Evolutionary conservation across 768 basidiomycete genomes (phyloP).

Genomic region (Clathrus columnatus): DNA sequence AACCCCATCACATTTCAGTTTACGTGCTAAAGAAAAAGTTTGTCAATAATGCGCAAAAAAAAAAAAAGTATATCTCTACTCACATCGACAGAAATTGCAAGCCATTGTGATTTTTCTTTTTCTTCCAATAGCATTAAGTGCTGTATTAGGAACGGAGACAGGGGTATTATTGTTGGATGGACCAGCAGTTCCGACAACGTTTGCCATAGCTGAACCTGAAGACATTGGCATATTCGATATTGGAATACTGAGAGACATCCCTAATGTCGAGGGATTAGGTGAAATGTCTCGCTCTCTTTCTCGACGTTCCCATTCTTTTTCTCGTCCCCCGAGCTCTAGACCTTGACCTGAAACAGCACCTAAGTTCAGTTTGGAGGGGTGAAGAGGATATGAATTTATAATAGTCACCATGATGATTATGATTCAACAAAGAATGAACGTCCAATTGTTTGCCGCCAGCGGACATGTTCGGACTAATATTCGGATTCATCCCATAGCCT

Average conservation of each 20-base stretch:
- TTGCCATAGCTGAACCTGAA: background rate
- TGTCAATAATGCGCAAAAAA: slow-evolving; percentile 11
- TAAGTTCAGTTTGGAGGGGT: background rate
- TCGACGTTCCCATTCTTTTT: background rate
- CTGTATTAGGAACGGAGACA: background rate
- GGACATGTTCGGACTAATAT: background rate
- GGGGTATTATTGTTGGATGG: background rate
- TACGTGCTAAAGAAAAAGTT: slow-evolving; percentile 48
- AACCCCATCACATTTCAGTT: slow-evolving; percentile 83
- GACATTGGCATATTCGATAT: background rate
- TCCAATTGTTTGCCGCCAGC: background rate
- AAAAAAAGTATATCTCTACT: slow-evolving; percentile 12
- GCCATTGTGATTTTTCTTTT: slow-evolving; percentile 83
- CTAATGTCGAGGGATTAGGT: background rate
- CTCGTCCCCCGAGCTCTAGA: no score
- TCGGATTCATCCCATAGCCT: background rate
- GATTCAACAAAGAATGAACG: slow-evolving; percentile 6
- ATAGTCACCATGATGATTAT: background rate
- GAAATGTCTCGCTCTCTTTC: background rate
- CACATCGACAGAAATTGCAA: slow-evolving; percentile 87
- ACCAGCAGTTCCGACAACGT: background rate
- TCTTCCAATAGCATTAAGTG: slow-evolving; percentile 42
- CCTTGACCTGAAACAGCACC: background rate
- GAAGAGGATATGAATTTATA: background rate
- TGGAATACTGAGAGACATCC: background rate